Evolutionary conservation across 768 basidiomycete genomes (phyloP), one percentile per base, ranked within the genome.

Genomic region (Leccinum variicolor): DNA sequence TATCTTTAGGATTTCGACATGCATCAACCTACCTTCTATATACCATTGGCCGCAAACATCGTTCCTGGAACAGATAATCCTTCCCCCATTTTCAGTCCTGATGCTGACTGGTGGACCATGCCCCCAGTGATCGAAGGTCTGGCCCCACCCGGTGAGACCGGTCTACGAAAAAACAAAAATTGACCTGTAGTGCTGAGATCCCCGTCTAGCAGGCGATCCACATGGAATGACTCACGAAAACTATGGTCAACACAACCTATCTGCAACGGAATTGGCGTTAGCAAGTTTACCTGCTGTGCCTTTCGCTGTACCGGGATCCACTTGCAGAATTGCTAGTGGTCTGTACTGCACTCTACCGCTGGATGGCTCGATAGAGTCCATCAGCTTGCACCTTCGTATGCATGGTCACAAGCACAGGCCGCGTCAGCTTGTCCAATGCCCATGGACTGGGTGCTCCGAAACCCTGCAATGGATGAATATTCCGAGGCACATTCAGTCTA

Each of bases 391-490:
- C 33, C 53, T 66, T 21, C 55, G 34, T 21, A 21, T 53, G 26
- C 65, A 66, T 25, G 48, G 49, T 10, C 41, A 57, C 15, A 56
- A 48, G 26, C 52, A 67, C 26, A 52, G 41, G 9, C 50, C 48
- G 19, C 36, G 33, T 14, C 41, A 28, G 29, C 2, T 14, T 23
- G 50, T 58, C 26, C 52, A 6, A 6, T 66, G 56, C 31, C 54
- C 58, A 1, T 64, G 65, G 61, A 21, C 15, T 9, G 53, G 52
- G n/a, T 63, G 61, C 51, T 33, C 45, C 3, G 23, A 46, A 17
- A 48, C 10, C 25, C n/a, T 56, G 41, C 46, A 41, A 41, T 53
- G 56, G 58, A 39, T 21, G 33, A 66, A 55, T 19, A 31, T 55
- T 3, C 29, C 54, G 15, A 57, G 58, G 41, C 54, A 60, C 19